Evolutionary conservation across 176 grass and related monocot genomes (phyloP).

Genomic region (Lolium rigidum): DNA sequence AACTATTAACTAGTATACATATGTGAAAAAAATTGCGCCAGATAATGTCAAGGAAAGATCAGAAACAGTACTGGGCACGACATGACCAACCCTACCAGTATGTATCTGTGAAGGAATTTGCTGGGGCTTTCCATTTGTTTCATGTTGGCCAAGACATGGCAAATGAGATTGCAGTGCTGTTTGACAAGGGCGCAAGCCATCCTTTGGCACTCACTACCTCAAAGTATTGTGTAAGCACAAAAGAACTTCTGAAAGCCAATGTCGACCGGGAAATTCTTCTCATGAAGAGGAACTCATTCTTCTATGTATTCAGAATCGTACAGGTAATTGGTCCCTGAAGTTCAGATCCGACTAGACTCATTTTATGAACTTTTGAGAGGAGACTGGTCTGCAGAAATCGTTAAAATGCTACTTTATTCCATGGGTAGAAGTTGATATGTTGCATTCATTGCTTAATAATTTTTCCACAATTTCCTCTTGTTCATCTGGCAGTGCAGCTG

Average conservation of each 20-base stretch:
- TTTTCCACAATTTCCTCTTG: background rate
- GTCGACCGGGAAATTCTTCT: slow-evolving; percentile 79
- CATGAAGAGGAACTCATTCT: slow-evolving; percentile 92
- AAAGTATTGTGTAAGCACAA: slow-evolving; percentile 63
- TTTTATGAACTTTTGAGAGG: background rate
- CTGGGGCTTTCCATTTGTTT: slow-evolving; percentile 69
- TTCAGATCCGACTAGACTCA: background rate
- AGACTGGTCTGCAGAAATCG: background rate
- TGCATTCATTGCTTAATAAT: background rate
- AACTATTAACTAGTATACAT: background rate
- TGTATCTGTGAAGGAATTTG: slow-evolving; percentile 74
- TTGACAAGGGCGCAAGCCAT: slow-evolving; percentile 68
- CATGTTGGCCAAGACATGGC: slow-evolving; percentile 55
- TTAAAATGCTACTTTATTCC: too few species aligned
- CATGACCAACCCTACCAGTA: slow-evolving; percentile 57
- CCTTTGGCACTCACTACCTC: slow-evolving; percentile 72
- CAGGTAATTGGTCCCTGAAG: slow-evolving; percentile 46
- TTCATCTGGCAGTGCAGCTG: slow-evolving; percentile 49
- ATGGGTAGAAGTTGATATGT: background rate
- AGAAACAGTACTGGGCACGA: slow-evolving; percentile 75
- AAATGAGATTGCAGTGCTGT: slow-evolving; percentile 63
- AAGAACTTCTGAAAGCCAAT: slow-evolving; percentile 70
- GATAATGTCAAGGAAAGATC: slow-evolving; percentile 73
- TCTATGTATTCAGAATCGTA: slow-evolving; percentile 76
- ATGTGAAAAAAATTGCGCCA: background rate